Conservation (phyloP, 768 basidiomycete species). For the Mycena venus region DNA sequence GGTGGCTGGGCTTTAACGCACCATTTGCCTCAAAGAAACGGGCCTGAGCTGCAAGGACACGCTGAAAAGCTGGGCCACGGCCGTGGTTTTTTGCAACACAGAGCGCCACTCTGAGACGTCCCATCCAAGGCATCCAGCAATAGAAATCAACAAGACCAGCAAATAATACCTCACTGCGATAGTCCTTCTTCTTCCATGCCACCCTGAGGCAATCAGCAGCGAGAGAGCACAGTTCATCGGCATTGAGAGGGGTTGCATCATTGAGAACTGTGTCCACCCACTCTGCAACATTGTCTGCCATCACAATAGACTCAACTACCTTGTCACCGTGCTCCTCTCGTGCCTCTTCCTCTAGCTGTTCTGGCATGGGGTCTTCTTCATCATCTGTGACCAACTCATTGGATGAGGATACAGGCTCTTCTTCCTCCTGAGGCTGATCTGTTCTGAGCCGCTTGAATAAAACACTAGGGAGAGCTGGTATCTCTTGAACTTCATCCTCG, state of each 20-base stretch:
- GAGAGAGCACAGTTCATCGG: neutral
- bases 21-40: slow-evolving; percentile 4
- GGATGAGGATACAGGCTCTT: neutral
- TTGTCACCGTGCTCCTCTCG: neutral
- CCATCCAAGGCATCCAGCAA: slow-evolving; percentile 2
- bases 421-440: neutral
- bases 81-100: slow-evolving; percentile 1
- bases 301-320: neutral
- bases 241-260: neutral
- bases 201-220: neutral
- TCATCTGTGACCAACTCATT: neutral
- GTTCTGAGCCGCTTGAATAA: neutral
- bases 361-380: neutral
- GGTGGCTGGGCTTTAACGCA: neutral
- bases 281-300: neutral
- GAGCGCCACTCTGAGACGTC: neutral
- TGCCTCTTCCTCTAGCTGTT: neutral
- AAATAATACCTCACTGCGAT: neutral
- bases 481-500: neutral
- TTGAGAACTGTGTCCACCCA: neutral
- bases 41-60: neutral
- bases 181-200: neutral
- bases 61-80: neutral
- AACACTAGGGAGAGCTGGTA: neutral
- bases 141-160: slow-evolving; percentile 5